Evolutionary conservation across 352 stramenopile genomes (phyloP).

Genomic region (Phytophthora sansomeana): DNA sequence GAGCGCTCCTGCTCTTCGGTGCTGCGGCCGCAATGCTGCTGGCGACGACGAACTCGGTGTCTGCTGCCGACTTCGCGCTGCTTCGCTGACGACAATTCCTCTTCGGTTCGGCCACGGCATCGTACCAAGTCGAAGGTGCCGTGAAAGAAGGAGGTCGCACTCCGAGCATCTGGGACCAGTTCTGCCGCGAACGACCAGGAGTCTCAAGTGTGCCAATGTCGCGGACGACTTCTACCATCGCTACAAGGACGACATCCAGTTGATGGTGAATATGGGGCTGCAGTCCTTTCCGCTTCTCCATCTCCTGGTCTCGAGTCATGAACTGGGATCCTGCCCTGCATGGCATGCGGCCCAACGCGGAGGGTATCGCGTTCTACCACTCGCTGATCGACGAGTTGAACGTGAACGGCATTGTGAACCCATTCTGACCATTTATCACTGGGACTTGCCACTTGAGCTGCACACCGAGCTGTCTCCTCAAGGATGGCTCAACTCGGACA

Average conservation of each 20-base stretch:
- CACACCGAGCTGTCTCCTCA: slow-evolving; percentile 54
- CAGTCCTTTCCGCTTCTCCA: slow-evolving; percentile 81
- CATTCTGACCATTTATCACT: slow-evolving; percentile 40
- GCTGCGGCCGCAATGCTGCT: too few relatives aligned
- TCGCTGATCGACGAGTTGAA: slow-evolving; percentile 35
- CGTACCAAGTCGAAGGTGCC: too few relatives aligned
- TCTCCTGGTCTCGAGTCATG: too few relatives aligned
- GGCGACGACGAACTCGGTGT: too few relatives aligned
- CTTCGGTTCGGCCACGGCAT: too few relatives aligned
- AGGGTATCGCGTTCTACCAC: slow-evolving; percentile 44
- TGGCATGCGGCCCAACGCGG: slow-evolving; percentile 31
- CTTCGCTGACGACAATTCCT: too few relatives aligned
- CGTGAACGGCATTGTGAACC: slow-evolving; percentile 24
- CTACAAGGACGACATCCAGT: slow-evolving; percentile 83
- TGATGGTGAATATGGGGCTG: slow-evolving; percentile 88
- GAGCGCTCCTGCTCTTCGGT: slow-evolving; percentile 11
- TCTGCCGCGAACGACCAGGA: slow-evolving; percentile 46
- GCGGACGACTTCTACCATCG: slow-evolving; percentile 92
- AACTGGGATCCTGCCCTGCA: slow-evolving; percentile 30
- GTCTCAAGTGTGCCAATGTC: slow-evolving; percentile 82
- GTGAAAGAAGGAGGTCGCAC: too few relatives aligned
- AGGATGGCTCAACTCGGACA: slow-evolving; percentile 68
- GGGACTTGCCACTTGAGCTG: slow-evolving; percentile 28
- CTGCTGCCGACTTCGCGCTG: neutral
- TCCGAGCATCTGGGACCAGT: too few relatives aligned